Base-by-base conservation (phyloP, 192 early-diverging fungal species). In the Coemansia sp. region DNA sequence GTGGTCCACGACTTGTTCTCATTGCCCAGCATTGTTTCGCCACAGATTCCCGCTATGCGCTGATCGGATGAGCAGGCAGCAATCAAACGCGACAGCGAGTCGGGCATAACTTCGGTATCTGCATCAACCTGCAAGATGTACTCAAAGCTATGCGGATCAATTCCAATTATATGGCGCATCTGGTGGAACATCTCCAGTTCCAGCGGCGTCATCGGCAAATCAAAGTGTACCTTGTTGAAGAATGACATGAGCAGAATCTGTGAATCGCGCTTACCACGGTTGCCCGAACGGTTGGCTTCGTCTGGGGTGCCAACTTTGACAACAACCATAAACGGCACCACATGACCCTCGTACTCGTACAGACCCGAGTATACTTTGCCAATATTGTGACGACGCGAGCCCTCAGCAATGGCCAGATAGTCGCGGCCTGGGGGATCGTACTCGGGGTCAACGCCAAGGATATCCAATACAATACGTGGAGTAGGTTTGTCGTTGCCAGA, bases 101-200 rank as follows among this genome's bases (percentile, higher is more conserved):
- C 93, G 0, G 88, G 85, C 78, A 88, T 82, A 25, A 94, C 95
- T 70, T 93, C 87, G 0, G 92, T 94, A 75, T 94, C 92, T 17
- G 92, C 90, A 69, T 94, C 92, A 14, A 94, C 87, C 85, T 89
- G 89, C 30, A 94, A 79, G 14, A 89, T 76, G 68, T 92, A 90
- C 78, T 93, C 91, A 70, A 89, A 95, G 68, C 88, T 87, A 33
- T 81, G 84, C 2, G 90, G 92, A 68, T 88, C 87, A 14, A 98
- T 91, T 33, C 96, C 96, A 72, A 98, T 97, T 25, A 97, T 90
- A 68, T 97, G 91, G 83, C 95, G 95, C 84, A 99, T 95, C 74
- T 97, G 94, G 84, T 97, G 94, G 83, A 92, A 99, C 59, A 98
- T 89, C 70, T 97, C 94, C 57, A 97, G 85, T 78, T 98, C 94